These are phyloP conservation scores for Aureobasidium sp. DNA, from an alignment of 2,329 filamentous ascomycete genomes.

Conservation along the genomic window DNA sequence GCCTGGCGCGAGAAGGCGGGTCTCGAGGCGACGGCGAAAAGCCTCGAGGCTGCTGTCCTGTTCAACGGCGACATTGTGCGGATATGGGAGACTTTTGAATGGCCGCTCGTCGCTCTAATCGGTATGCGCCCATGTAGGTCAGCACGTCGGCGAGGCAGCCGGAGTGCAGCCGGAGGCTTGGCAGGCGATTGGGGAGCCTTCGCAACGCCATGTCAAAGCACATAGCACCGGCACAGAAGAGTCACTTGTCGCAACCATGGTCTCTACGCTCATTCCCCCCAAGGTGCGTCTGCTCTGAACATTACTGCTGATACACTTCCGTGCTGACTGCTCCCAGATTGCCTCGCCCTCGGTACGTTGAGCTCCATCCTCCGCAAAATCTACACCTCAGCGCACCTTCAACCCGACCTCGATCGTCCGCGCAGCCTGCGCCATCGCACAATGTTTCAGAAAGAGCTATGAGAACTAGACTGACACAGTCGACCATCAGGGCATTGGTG, in stretches of 20 bases:
- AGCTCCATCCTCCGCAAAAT: slow-evolving; percentile 33
- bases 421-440: background rate
- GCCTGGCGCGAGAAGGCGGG: slow-evolving; percentile 1
- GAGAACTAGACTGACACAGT: slow-evolving; percentile 20
- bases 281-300: slow-evolving; percentile 60
- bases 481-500: slow-evolving; percentile 71
- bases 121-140: slow-evolving; percentile 8
- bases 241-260: slow-evolving; percentile 27
- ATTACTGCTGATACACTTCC: background rate
- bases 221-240: slow-evolving; percentile 4
- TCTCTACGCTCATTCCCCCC: slow-evolving; percentile 94
- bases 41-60: slow-evolving; percentile 35
- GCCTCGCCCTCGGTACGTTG: slow-evolving; percentile 69
- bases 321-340: slow-evolving; percentile 48
- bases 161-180: slow-evolving; percentile 11
- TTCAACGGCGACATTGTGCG: slow-evolving; percentile 29
- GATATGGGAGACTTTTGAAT: slow-evolving; percentile 5
- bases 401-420: background rate
- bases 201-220: slow-evolving; percentile 6
- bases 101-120: background rate
- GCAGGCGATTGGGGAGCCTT: slow-evolving; percentile 8
- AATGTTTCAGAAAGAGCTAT: background rate
- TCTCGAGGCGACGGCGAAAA: slow-evolving; percentile 30
- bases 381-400: background rate
- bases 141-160: background rate